A percentile compares a stretch with the other conserved stretches of the same genome.
Evolutionary conservation across 805 yeast genomes (phyloP).

Genomic region (Wickerhamiella australiensis): DNA sequence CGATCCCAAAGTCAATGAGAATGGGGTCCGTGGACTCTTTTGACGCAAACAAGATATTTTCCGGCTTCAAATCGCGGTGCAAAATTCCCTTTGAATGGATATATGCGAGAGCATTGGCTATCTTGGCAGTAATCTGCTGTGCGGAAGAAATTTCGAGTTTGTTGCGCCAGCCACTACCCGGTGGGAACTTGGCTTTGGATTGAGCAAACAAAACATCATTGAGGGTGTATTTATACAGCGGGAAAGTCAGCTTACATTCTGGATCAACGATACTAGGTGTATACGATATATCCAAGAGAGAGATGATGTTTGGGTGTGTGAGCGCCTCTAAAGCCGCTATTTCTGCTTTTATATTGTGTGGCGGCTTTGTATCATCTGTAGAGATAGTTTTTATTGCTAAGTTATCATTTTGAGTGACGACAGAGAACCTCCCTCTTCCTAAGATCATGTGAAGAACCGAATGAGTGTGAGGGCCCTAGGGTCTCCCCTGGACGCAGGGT

Average conservation of each 20-base stretch:
- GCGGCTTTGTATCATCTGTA: constrained; percentile 41
- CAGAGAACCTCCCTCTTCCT: not conserved
- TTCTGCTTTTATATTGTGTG: constrained; percentile 42
- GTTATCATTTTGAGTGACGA: not conserved
- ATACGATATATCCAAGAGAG: constrained; percentile 23
- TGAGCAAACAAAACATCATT: constrained; percentile 27
- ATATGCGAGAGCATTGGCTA: constrained; percentile 21
- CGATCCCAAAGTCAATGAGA: constrained; percentile 59
- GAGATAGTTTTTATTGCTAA: constrained; percentile 38
- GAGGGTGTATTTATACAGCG: constrained; percentile 31
- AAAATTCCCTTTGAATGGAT: constrained; percentile 27
- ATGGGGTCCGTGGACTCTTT: constrained; percentile 26
- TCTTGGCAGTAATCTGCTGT: constrained; percentile 16
- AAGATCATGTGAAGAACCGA: no score
- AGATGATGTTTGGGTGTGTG: constrained; percentile 18
- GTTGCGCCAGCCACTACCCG: constrained; percentile 26
- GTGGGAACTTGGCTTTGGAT: constrained; percentile 29
- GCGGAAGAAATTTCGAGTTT: constrained; percentile 31
- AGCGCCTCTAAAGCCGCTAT: constrained; percentile 29
- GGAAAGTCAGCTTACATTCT: constrained; percentile 31
- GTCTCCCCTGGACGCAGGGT: no score
- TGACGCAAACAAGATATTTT: constrained; percentile 49
- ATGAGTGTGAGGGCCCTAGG: no score
- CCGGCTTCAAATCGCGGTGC: constrained; percentile 48
- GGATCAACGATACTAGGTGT: constrained; percentile 17